Evolutionary conservation across 176 grass and related monocot species (phyloP), one percentile per base, ranked within the genome.

Genomic region (Oryza brachyantha): DNA sequence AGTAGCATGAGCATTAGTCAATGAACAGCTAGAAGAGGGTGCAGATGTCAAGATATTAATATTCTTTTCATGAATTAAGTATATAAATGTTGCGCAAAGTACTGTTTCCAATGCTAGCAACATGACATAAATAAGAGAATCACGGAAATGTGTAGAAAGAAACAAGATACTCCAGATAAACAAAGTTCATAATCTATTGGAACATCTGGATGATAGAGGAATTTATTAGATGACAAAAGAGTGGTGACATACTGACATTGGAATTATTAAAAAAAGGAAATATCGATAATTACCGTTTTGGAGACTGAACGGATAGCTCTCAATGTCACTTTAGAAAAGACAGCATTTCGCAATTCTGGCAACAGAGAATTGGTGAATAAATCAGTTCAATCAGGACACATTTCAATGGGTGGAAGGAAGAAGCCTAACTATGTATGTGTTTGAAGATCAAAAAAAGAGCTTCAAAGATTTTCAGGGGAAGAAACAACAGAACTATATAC

Each of bases 251-350:
- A 26, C 28, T 36, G 46, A 26, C 12, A 83, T 41, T 78, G 61
- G 29, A 79, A 68, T 54, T 32, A 68, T 54, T 32, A 32, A 43
- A 45, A 73, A 78, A 46, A 22, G 55, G 63, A 40, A 35, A 66
- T 7, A 27, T 71, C 42, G 82, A 68, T 3, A 79, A 17, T 81
- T 91, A 99, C 96, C 90, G 86, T 95, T 70, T 66, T 88, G 67
- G 92, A 99, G 76, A 99, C 92, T 83, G 88, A 83, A 27, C 96
- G 92, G 73, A 95, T 99, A 39, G 92, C 90, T 89, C 96, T 92
- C 74, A 91, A 66, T 61, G 96, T 93, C 83, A 99, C 96, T 85
- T 99, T 94, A 46, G 96, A 87, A 88, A 99, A 99, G 75, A 99
- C 72, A 83, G 92, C 92, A 87, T 95, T 99, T 71, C 92, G 83